Evolutionary conservation across 768 basidiomycete genomes (phyloP), one percentile per base, ranked within the genome.

Genomic region (Rhizopogon vinicolor): DNA sequence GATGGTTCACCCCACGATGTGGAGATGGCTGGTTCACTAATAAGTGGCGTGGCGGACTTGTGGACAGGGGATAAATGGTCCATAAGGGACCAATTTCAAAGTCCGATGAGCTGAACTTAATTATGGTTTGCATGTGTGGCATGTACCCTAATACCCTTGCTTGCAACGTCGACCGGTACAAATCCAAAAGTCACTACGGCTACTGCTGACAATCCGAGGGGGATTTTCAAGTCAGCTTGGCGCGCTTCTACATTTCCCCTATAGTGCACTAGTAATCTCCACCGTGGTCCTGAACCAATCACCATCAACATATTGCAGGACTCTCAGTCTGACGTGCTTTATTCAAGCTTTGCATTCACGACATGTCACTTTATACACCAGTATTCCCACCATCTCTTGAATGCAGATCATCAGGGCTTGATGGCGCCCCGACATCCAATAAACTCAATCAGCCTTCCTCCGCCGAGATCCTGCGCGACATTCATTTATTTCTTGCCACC

Each of bases 361-460:
- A 25, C 4, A 71, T 71, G 70, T 71, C 70, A 41, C 63, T 71
- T 10, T 73, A 72, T 57, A 71, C 70, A 1, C 70, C 70, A 43
- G 57, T 72, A 7, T 71, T 71, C 29, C 71, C 70, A 8, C 44
- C 69, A 12, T 51, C 59, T 16, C 61, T 51, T 7, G 60, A 58
- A n/a, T 37, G 7, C 35, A 10, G 37, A 33, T 48, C 48, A 40
- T 19, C 5, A 37, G 25, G 56, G 40, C 59, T 48, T 4, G 63
- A 53, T 33, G 54, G 25, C 22, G 52, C 54, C 6, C 54, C 54
- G 52, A 51, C 37, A 53, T 33, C 51, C 44, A n/a, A 16, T 43
- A 19, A 28, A 25, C 22, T 9, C 48, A 8, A 13, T 49, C 35
- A 54, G 41, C 31, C 59, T 37, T 28, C 55, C 43, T 65, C 70